Evolutionary conservation across 2,329 filamentous ascomycete species (phyloP).

Genomic region (Apiospora saccharicola): DNA sequence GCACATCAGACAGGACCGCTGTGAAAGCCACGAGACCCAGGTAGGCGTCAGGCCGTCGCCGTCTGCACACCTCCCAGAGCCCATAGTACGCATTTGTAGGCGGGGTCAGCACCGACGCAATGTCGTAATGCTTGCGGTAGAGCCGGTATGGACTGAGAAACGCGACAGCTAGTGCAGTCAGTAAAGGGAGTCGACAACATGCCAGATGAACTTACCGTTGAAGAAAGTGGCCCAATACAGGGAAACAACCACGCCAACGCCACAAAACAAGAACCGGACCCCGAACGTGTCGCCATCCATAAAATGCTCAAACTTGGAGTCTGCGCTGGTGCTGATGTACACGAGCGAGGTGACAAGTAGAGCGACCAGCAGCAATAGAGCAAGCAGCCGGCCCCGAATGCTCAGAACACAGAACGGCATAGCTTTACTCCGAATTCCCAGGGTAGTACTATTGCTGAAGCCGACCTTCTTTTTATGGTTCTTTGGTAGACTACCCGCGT

Average conservation of each 20-base stretch:
- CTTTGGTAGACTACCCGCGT: constrained; percentile 26
- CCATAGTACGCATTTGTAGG: constrained; percentile 56
- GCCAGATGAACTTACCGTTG: constrained; percentile 37
- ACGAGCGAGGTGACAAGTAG: constrained; percentile 36
- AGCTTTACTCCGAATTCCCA: constrained; percentile 23
- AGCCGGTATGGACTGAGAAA: constrained; percentile 53
- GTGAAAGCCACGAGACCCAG: constrained; percentile 50
- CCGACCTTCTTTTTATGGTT: constrained; percentile 28
- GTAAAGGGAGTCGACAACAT: constrained; percentile 23
- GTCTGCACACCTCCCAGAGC: constrained; percentile 46
- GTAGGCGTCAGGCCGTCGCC: constrained; percentile 46
- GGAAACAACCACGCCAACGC: constrained; percentile 44
- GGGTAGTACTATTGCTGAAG: not conserved
- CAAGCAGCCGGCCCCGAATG: constrained; percentile 33
- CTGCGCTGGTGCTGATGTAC: constrained; percentile 40
- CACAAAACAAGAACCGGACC: constrained; percentile 47
- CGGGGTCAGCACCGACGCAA: constrained; percentile 47
- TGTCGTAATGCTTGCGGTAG: constrained; percentile 43
- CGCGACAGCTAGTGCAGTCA: constrained; percentile 48
- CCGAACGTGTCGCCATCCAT: constrained; percentile 44
- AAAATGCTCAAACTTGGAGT: constrained; percentile 31
- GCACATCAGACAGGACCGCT: constrained; percentile 55
- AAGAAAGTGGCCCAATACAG: constrained; percentile 47
- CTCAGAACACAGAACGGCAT: constrained; percentile 42
- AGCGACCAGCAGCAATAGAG: constrained; percentile 33